Evolutionary conservation across 257 asterid genomes (phyloP).

Genomic region (Gentiana macrophylla): DNA sequence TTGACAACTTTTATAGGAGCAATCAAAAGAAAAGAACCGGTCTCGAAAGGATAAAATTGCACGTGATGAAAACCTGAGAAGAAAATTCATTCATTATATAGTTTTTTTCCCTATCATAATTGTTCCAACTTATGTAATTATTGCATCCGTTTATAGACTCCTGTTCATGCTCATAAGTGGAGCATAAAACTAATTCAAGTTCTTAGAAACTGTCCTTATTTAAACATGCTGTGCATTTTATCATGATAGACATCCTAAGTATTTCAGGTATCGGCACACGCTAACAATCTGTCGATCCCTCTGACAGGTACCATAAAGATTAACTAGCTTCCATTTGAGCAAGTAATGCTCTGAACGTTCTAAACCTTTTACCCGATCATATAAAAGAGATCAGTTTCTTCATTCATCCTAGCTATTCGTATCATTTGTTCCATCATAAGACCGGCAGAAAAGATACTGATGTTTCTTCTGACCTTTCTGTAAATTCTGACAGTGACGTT

Average conservation of each 20-base stretch:
- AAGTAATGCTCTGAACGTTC: not conserved
- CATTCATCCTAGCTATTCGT: slow-evolving; percentile 2
- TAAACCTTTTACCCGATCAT: not conserved
- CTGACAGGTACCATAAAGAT: not conserved
- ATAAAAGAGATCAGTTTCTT: not conserved
- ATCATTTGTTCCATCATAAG: slow-evolving; percentile 10
- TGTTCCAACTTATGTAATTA: not conserved
- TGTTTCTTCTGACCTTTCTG: slow-evolving; percentile 44
- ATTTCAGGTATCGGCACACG: no score
- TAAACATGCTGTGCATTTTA: no score
- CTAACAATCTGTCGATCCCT: no score
- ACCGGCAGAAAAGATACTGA: slow-evolving; percentile 6
- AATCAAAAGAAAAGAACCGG: not conserved
- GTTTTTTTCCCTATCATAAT: not conserved
- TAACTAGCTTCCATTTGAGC: not conserved
- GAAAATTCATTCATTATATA: not conserved
- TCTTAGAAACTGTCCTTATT: not conserved
- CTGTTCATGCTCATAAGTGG: no score
- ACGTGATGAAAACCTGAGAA: not conserved
- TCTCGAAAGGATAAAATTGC: not conserved
- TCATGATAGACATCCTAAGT: no score
- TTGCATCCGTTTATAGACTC: no score
- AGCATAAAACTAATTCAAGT: not conserved
- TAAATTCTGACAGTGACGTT: slow-evolving; percentile 56
- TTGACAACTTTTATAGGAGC: not conserved